These are phyloP conservation scores for Pontederia paniculata DNA, from an alignment of 176 grass and related monocot genomes.

Conservation along the genomic window DNA sequence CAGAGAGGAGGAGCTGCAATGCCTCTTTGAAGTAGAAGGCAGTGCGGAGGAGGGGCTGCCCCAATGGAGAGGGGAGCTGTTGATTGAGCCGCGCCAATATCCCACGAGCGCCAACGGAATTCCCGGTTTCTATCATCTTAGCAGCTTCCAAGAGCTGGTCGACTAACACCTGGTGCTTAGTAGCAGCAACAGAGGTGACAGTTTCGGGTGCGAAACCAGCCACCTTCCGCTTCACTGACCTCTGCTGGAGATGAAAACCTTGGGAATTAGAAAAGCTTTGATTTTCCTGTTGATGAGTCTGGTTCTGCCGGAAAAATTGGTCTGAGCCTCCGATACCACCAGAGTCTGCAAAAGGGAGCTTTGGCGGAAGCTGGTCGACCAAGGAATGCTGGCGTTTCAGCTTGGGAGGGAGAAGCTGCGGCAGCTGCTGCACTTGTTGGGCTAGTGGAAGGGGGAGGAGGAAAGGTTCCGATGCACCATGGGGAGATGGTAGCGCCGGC, in stretches of 20 bases:
- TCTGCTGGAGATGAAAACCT: constrained; percentile 48
- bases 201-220: constrained; percentile 23
- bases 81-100: constrained; percentile 99
- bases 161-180: constrained; percentile 33
- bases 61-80: constrained; percentile 59
- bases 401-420: constrained; percentile 29
- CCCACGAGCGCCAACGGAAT: constrained; percentile 62
- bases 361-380: background rate
- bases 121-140: constrained; percentile 62
- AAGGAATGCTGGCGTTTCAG: constrained; percentile 46
- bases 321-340: constrained; percentile 18
- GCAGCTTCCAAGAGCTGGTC: constrained; percentile 61
- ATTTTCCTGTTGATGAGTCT: constrained; percentile 17
- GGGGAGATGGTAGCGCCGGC: constrained; percentile 26
- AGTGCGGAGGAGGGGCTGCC: constrained; percentile 67
- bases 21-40: constrained; percentile 20
- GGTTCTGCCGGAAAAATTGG: constrained; percentile 36
- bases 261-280: constrained; percentile 27
- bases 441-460: constrained; percentile 32
- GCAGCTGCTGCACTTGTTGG: constrained; percentile 6
- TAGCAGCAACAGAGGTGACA: constrained; percentile 16
- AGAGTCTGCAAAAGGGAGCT: constrained; percentile 11
- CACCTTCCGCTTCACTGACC: constrained; percentile 22
- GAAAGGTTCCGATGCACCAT: constrained; percentile 26
- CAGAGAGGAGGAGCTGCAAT: background rate